Percentiles rank a stretch among this genome's conserved stretches.
Conservation (phyloP, 345 rosid species). For the Melaleuca quinquenervia region DNA sequence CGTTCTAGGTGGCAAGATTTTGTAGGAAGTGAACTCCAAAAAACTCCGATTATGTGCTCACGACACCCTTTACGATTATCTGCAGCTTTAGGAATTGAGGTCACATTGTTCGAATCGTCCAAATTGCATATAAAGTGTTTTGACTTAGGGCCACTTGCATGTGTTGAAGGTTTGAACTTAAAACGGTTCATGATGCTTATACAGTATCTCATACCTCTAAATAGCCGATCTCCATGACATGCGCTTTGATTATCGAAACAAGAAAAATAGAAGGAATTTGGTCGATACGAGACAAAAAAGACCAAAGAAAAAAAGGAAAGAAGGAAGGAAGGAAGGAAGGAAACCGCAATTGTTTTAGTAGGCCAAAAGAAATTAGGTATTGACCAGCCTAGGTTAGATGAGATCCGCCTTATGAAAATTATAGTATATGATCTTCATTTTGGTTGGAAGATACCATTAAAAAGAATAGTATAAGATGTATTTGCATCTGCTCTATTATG, state of each 20-base stretch:
- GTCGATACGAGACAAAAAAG: no score
- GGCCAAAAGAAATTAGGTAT: not conserved
- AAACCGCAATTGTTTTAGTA: not conserved
- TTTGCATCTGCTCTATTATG: not conserved
- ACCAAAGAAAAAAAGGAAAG: no score
- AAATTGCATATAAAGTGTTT: not conserved
- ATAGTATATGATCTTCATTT: not conserved
- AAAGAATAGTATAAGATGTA: not conserved
- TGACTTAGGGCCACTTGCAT: not conserved
- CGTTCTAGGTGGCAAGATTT: not conserved
- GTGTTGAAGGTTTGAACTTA: not conserved
- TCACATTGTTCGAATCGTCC: not conserved
- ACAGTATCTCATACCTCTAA: not conserved
- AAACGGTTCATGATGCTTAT: not conserved
- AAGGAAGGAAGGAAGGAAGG: no score
- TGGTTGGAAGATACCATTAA: not conserved
- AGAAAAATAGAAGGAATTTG: not conserved
- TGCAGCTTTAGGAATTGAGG: rapidly evolving
- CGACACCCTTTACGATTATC: not conserved
- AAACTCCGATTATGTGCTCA: not conserved
- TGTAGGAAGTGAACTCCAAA: not conserved
- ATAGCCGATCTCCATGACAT: not conserved
- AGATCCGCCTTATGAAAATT: not conserved
- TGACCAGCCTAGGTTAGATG: not conserved
- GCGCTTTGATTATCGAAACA: not conserved